A percentile compares a stretch with the other conserved stretches of the same genome.
Evolutionary conservation across 2,329 filamentous ascomycete genomes (phyloP).

Genomic region (Diaporthe humulicola): DNA sequence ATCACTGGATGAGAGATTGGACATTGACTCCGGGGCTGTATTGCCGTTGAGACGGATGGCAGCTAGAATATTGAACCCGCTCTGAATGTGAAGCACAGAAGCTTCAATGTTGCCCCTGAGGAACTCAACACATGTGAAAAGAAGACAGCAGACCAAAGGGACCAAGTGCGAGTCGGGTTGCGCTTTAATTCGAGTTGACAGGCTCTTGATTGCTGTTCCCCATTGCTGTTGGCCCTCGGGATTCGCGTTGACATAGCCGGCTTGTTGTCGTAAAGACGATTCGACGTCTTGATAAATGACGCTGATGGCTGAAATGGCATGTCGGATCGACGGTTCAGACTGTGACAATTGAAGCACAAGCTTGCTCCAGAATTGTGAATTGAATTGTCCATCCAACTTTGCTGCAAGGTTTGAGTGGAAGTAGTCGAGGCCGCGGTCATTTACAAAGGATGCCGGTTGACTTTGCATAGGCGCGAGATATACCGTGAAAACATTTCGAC

Average conservation of each 20-base stretch:
- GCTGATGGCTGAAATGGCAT: conserved; percentile 4
- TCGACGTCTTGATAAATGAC: background rate
- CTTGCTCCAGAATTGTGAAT: conserved; percentile 3
- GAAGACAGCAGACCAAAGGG: background rate
- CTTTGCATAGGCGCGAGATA: background rate
- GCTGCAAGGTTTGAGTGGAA: background rate
- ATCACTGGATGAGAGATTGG: background rate
- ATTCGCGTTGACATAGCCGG: background rate
- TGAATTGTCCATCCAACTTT: background rate
- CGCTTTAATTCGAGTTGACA: background rate
- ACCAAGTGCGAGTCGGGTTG: background rate
- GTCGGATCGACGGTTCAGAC: background rate
- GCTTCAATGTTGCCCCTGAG: background rate
- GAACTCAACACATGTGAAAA: background rate
- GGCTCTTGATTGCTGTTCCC: background rate
- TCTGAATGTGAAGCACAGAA: background rate
- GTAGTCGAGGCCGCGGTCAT: background rate
- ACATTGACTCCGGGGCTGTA: background rate
- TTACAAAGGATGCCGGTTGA: background rate
- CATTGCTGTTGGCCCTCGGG: background rate
- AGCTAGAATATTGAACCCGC: background rate
- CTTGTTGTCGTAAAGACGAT: background rate
- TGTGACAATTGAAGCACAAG: conserved; percentile 3
- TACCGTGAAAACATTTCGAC: background rate
- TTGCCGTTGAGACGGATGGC: background rate